Evolutionary conservation across 2,329 filamentous ascomycete species (phyloP), one percentile per base, ranked within the genome.

Genomic region (Kalmusia sp.): DNA sequence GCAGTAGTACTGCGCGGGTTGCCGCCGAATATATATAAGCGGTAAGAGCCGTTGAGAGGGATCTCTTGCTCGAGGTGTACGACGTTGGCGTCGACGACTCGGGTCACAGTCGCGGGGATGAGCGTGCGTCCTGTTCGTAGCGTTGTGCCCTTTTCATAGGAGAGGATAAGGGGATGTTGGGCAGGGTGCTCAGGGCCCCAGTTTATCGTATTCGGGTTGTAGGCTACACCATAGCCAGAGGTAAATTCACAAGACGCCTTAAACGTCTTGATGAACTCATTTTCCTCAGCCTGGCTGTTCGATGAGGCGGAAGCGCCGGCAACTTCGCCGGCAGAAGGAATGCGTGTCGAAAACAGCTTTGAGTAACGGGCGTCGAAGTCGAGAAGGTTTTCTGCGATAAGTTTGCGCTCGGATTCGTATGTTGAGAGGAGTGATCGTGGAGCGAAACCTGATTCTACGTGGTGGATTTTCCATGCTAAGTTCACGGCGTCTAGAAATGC

Each of bases 381-480:
- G 11, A 97, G 82, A 0, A 97, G 83, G 9, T 85, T 90, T 75
- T 96, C 90, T 4, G 93, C 93, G 35, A 96, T 88, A 51, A 89
- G 82, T 71, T 91, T 93, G 52, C 93, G 88, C 76, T 97, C 93
- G 2, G 83, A 82, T 76, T 97, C 91, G 72, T 97, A 98, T 0
- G 93, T 95, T 57, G 87, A 84, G 45, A 98, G 83, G 15, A 95
- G 81, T 3, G 85, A 84, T 55, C 90, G 88, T 25, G 87, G 78
- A 1, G 92, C 91, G 62, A 96, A 91, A 11, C 92, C 92, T 22
- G 83, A 82, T 71, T 96, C 92, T 8, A 97, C 93, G 30, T 90
- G 87, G 70, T 96, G 93, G 46, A 97, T 90, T 79, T 98, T 98
- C 93, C 93, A 98, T 6, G 93, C 93, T 34, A 98, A 81, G 73